Base-by-base conservation (phyloP, 192 early-diverging fungal genomes). In the Entomortierella chlamydospora region DNA sequence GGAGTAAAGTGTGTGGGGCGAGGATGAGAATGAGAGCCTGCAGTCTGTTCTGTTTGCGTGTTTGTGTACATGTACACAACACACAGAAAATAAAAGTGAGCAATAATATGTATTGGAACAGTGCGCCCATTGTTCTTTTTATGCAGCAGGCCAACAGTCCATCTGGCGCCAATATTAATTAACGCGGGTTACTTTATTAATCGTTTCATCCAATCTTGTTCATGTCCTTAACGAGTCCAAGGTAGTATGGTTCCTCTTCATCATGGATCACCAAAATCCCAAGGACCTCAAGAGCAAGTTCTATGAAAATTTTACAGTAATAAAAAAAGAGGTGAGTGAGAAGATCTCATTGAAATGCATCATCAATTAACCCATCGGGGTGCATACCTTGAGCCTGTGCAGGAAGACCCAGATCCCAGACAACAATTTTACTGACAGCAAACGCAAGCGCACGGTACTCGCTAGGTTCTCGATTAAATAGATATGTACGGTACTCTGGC, bases 381-480 rank as follows among this genome's bases (percentile, higher is more conserved):
- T n/a, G n/a, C n/a, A n/a, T 72, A 72, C 70, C 54, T 51, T 57
- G 53, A 15, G 61, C 45, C 13, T 57, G 31, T 23, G 34, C 23
- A 11, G 70, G 39, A 41, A 72, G 34, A 1, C 61, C 70, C 15
- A 72, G 28, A 6, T 64, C 70, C 13, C 55, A 23, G 50, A 59
- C 70, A 15, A 37, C 61, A 11, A 72, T 56, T 9, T 41, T 29
- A 54, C 61, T 58, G 9, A 72, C 54, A 6, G 61, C 29, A 41
- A 61, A 64, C 23, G 56, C 70, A 23, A 72, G 55, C 25, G 61
- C 42, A 17, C 56, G 61, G 17, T 49, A 58, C 20, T 72, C 61
- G 18, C 6, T 64, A 10, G 61, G 70, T 13, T 57, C 45, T n/a
- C 39, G 53, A 5, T 56, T 43, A 20, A n/a, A 26, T 9, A 68